These are phyloP conservation scores for Neoboletus brunneissimus DNA, from an alignment of 768 basidiomycete species.

Conservation along the genomic window DNA sequence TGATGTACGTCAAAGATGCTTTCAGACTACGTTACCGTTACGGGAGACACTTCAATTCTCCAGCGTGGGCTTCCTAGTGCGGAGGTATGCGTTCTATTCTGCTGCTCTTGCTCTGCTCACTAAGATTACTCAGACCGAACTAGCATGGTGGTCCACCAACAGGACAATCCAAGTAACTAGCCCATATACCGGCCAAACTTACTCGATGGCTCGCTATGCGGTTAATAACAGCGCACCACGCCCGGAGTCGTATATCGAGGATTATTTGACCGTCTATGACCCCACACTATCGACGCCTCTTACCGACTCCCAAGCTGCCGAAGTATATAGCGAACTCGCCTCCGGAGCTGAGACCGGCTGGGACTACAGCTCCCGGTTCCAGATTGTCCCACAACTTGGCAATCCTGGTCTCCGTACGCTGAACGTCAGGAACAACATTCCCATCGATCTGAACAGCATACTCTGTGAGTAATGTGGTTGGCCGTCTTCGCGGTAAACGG, in stretches of 20 bases:
- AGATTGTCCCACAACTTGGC: slow-evolving; percentile 32
- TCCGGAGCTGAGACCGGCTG: slow-evolving; percentile 80
- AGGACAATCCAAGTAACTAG: slow-evolving; percentile 66
- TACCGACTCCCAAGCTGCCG: slow-evolving; percentile 55
- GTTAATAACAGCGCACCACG: slow-evolving; percentile 85
- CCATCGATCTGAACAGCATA: slow-evolving; percentile 81
- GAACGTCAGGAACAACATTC: slow-evolving; percentile 66
- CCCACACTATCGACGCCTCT: slow-evolving; percentile 52
- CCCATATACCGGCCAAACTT: slow-evolving; percentile 65
- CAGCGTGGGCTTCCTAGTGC: slow-evolving; percentile 79
- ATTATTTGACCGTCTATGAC: slow-evolving; percentile 77
- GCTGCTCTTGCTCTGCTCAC: not conserved
- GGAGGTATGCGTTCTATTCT: slow-evolving; percentile 47
- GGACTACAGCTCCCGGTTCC: slow-evolving; percentile 46
- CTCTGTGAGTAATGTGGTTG: slow-evolving; percentile 53
- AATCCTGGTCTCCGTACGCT: slow-evolving; percentile 63
- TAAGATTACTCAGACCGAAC: slow-evolving; percentile 53
- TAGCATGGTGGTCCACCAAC: slow-evolving; percentile 79
- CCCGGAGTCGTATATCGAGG: slow-evolving; percentile 80
- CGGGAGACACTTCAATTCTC: slow-evolving; percentile 74
- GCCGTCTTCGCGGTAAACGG: not conserved
- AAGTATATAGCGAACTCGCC: slow-evolving; percentile 84
- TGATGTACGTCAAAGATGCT: slow-evolving; percentile 61
- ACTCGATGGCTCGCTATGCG: slow-evolving; percentile 66
- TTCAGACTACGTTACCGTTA: slow-evolving; percentile 70